These are phyloP conservation scores for Talaromyces stipitatus DNA, from an alignment of 495 filamentous ascomycete genomes.

Conservation along the genomic window DNA sequence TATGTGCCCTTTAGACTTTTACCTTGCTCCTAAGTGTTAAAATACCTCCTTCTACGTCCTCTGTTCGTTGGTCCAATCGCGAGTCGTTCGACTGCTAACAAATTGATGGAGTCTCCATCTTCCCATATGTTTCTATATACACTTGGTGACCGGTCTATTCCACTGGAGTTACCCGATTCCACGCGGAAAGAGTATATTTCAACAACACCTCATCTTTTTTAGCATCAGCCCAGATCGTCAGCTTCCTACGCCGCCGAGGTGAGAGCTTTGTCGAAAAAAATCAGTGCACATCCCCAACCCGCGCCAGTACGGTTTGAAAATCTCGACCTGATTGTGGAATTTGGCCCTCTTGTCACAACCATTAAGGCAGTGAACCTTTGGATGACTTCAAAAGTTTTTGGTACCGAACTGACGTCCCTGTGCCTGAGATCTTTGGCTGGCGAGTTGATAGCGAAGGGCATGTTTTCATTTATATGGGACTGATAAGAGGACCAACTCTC, in stretches of 20 bases:
- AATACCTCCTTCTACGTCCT: too few relatives aligned
- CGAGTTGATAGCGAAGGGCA: slow-evolving; percentile 19
- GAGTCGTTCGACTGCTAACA: too few relatives aligned
- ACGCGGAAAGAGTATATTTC: too few relatives aligned
- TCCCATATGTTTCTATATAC: too few relatives aligned
- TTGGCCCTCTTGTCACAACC: slow-evolving; percentile 27
- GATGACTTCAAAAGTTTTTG: slow-evolving; percentile 27
- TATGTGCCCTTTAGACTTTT: too few relatives aligned
- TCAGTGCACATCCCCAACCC: slow-evolving; percentile 10
- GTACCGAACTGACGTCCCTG: slow-evolving; percentile 27
- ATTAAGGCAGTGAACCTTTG: slow-evolving; percentile 37
- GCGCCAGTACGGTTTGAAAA: slow-evolving; percentile 23
- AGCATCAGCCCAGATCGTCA: neutral
- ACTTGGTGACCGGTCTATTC: too few relatives aligned
- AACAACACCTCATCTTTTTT: too few relatives aligned
- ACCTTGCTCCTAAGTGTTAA: too few relatives aligned
- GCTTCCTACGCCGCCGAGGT: slow-evolving; percentile 19
- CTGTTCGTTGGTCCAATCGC: too few relatives aligned
- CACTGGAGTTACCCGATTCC: too few relatives aligned
- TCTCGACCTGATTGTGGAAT: slow-evolving; percentile 37
- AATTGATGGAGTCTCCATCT: too few relatives aligned
- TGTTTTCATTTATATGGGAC: slow-evolving; percentile 42
- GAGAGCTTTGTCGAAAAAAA: slow-evolving; percentile 14
- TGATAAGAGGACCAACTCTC: slow-evolving; percentile 29
- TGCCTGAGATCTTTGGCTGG: slow-evolving; percentile 43